These are phyloP conservation scores for Cryomyces minteri DNA, from an alignment of 495 filamentous ascomycete genomes.

Conservation along the genomic window DNA sequence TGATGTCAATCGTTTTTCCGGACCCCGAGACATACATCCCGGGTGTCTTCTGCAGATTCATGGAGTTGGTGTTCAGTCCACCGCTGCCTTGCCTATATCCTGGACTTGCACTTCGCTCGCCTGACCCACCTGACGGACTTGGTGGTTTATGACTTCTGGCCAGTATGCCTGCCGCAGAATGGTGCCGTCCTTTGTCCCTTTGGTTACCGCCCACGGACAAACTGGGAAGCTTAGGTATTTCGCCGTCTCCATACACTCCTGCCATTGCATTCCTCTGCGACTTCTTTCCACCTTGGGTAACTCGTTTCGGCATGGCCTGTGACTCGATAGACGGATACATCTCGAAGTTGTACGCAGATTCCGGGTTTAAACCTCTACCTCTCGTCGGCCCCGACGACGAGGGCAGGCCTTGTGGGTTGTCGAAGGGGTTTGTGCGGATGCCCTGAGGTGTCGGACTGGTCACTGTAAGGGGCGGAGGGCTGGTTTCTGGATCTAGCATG, in stretches of 20 bases:
- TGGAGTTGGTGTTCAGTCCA: constrained; percentile 18
- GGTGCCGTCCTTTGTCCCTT: constrained; percentile 18
- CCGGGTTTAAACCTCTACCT: constrained; percentile 6
- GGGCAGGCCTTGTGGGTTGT: background rate
- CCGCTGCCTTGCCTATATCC: constrained; percentile 14
- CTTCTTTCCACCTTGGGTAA: constrained; percentile 18
- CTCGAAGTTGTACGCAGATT: constrained; percentile 16
- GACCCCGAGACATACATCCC: constrained; percentile 28
- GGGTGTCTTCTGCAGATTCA: constrained; percentile 20
- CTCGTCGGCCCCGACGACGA: background rate
- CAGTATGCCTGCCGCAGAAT: constrained; percentile 27
- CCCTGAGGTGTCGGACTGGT: too few relatives aligned
- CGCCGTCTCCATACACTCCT: constrained; percentile 29
- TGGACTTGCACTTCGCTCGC: constrained; percentile 42
- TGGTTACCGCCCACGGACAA: too few relatives aligned
- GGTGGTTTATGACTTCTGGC: constrained; percentile 35
- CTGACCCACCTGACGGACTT: constrained; percentile 36
- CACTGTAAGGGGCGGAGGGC: too few relatives aligned
- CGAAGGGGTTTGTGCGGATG: too few relatives aligned
- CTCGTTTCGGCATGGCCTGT: constrained; percentile 15
- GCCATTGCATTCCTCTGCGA: constrained; percentile 10
- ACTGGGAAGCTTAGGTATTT: constrained; percentile 2
- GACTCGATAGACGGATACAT: constrained; percentile 16
- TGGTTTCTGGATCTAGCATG: constrained; percentile 8
- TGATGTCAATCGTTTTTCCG: constrained; percentile 34